These are phyloP conservation scores for Globisporangium paddicum DNA, from an alignment of 352 stramenopile genomes.

Conservation along the genomic window DNA sequence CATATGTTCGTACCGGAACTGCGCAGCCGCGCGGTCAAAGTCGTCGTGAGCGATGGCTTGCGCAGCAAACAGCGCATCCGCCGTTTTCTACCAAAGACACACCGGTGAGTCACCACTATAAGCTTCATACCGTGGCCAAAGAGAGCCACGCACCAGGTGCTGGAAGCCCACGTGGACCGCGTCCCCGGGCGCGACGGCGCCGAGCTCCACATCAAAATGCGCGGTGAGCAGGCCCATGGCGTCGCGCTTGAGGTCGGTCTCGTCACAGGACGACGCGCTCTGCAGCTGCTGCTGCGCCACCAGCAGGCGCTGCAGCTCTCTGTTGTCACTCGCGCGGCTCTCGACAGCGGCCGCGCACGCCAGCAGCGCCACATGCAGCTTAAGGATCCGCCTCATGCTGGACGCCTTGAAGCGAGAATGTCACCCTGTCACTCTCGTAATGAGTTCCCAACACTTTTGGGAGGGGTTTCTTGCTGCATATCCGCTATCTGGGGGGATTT, in stretches of 20 bases:
- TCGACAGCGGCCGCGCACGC: neutral
- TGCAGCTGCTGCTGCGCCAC: neutral
- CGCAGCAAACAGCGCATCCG: constrained; percentile 67
- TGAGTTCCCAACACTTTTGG: too few relatives aligned
- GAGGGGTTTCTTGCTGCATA: too few relatives aligned
- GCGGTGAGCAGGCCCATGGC: constrained; percentile 33
- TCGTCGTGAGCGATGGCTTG: constrained; percentile 78
- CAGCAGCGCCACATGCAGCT: neutral
- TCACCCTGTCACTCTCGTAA: too few relatives aligned
- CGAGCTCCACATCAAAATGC: constrained; percentile 65
- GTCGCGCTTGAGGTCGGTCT: constrained; percentile 38
- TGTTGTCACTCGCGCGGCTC: neutral
- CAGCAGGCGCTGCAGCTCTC: neutral
- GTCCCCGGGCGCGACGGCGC: constrained; percentile 53
- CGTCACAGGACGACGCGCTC: constrained; percentile 27
- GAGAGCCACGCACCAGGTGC: constrained; percentile 40
- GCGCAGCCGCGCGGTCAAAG: constrained; percentile 48
- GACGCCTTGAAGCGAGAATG: neutral
- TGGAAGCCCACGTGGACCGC: constrained; percentile 61
- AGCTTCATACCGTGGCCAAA: too few relatives aligned
- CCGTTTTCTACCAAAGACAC: constrained; percentile 56
- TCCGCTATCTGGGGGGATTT: too few relatives aligned
- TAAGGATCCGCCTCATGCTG: neutral
- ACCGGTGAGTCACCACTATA: too few relatives aligned
- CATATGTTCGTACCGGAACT: constrained; percentile 43